Conservation (phyloP, 2,329 filamentous ascomycete genomes). For the Emydomyces testavorans region DNA sequence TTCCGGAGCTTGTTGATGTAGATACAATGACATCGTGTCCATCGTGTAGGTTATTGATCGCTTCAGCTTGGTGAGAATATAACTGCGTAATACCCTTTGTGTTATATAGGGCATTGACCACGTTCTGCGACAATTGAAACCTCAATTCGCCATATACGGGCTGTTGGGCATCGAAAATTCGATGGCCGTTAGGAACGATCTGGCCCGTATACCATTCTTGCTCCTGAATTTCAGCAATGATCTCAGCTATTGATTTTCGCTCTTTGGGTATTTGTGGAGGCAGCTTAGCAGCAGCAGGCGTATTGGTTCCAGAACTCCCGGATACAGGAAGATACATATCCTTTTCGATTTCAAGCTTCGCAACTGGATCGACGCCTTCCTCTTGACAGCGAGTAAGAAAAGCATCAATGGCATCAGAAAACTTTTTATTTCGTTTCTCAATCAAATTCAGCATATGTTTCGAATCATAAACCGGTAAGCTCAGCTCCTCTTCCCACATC, state of each 20-base stretch:
- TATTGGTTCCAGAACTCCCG: constrained; percentile 23
- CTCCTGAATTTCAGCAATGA: constrained; percentile 69
- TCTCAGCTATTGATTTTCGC: constrained; percentile 68
- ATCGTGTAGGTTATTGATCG: constrained; percentile 74
- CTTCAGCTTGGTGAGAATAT: constrained; percentile 86
- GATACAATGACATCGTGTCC: constrained; percentile 83
- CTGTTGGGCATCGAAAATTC: constrained; percentile 77
- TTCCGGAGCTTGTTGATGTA: constrained; percentile 91
- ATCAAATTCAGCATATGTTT: constrained; percentile 84
- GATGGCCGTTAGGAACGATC: constrained; percentile 84
- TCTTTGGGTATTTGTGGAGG: constrained; percentile 67
- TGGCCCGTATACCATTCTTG: constrained; percentile 83
- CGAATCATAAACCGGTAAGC: constrained; percentile 85
- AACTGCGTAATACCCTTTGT: constrained; percentile 73
- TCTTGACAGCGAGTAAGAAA: constrained; percentile 66
- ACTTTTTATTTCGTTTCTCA: constrained; percentile 78
- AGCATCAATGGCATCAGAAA: constrained; percentile 59
- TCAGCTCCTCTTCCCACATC: constrained; percentile 64
- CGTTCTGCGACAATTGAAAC: constrained; percentile 74
- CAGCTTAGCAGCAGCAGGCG: constrained; percentile 39
- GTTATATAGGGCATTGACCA: constrained; percentile 96
- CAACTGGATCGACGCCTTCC: constrained; percentile 54
- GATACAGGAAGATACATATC: constrained; percentile 54
- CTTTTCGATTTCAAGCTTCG: constrained; percentile 49
- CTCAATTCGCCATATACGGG: constrained; percentile 71